Base-by-base conservation (phyloP, 805 yeast genomes). In the Maudiozyma bulderi region DNA sequence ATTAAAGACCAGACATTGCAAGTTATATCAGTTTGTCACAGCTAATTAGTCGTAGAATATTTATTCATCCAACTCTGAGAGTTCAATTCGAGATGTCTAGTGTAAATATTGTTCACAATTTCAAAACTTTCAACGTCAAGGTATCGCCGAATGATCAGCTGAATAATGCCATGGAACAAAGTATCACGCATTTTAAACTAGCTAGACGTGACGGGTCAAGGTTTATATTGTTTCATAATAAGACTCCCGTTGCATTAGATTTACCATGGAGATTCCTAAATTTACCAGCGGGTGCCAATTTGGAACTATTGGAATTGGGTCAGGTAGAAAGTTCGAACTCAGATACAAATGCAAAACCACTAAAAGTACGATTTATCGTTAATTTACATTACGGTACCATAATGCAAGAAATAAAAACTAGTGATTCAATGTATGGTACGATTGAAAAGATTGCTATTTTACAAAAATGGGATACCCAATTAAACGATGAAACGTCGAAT, bases 221-320 rank as follows among this genome's bases (percentile, higher is more conserved):
- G 39, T 59, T 69, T 65, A 34, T 47, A 6, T 50, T 64, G 9
- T 35, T 51, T 30, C 71, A 72, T 48, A 67, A 69, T 5, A 64
- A 58, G 34, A 59, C 57, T 1, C 54, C 56, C 6, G 47, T 75
- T 20, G 68, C 73, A 5, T 52, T 67, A 13, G 66, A 71, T 35
- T 50, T 75, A 34, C 79, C 80, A 0, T 58, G 72, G 51, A 63
- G 79, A 50, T 55, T 75, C 14, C 55, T 71, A 13, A 70, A 71
- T 46, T 52, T 76, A 15, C 74, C 78, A 2, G 60, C 67, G 6
- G 80, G 80, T 10, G 71, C 69, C 14, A 75, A 72, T 43, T 48
- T 76, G 35, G 59, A 60, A 7, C 52, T 74, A 41, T 52, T 54
- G 35, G 45, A 47, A 11, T 14, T 45, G 37, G 45, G 47, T 13